Conservation (phyloP, 345 rosid genomes). For the Schrenkiella parvula region DNA sequence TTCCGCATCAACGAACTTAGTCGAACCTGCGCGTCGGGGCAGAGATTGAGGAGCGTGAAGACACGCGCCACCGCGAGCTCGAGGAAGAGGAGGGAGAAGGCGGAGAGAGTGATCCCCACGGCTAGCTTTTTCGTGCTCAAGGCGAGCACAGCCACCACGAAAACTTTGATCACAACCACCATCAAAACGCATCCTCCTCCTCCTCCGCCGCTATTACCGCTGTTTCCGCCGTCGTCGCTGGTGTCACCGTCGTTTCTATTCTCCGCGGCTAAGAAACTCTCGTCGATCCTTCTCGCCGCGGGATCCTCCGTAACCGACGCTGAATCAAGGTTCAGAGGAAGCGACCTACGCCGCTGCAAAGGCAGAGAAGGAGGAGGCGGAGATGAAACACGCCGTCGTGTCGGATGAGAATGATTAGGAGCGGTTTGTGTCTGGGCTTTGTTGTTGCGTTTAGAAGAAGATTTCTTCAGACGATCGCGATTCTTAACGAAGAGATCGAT, state of each 20-base stretch:
- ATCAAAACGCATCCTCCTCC: slow-evolving; percentile 25
- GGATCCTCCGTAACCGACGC: not conserved
- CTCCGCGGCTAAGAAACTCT: not conserved
- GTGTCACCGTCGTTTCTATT: not conserved
- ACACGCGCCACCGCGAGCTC: slow-evolving; percentile 42
- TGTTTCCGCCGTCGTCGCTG: not conserved
- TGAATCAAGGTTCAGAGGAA: slow-evolving; percentile 7
- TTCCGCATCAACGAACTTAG: slow-evolving; percentile 22
- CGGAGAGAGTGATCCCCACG: slow-evolving; percentile 58
- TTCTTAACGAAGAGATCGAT: slow-evolving; percentile 83
- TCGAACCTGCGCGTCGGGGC: slow-evolving; percentile 5
- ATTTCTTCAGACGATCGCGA: slow-evolving; percentile 61
- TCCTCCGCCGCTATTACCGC: not conserved
- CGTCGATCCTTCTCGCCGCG: slow-evolving; percentile 8
- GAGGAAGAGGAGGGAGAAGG: slow-evolving; percentile 49
- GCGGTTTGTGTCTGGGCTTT: not conserved
- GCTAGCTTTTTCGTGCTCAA: slow-evolving; percentile 49
- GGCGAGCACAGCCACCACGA: slow-evolving; percentile 50
- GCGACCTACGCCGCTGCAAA: not conserved
- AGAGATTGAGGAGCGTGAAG: slow-evolving; percentile 28
- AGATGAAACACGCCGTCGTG: slow-evolving; percentile 8
- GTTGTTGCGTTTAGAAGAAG: slow-evolving; percentile 33
- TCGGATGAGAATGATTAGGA: not conserved
- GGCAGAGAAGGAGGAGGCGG: slow-evolving; percentile 10
- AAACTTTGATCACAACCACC: slow-evolving; percentile 38